Percentiles rank a stretch among this genome's conserved stretches.
Evolutionary conservation across 2,329 filamentous ascomycete genomes (phyloP).

Genomic region (Cordyceps cateniannulata): DNA sequence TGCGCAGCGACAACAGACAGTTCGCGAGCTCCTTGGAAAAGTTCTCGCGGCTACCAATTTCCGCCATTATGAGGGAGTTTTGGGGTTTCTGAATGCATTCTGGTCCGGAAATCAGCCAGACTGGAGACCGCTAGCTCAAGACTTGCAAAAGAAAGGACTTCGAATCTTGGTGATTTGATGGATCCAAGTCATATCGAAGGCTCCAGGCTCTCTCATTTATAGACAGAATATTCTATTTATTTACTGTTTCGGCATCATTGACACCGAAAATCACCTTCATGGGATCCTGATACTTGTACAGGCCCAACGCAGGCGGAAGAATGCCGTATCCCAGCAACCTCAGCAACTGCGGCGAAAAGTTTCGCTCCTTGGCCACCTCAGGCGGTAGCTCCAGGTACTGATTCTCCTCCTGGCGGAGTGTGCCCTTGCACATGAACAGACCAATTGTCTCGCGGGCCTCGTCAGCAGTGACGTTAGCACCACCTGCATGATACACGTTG

Average conservation of each 20-base stretch:
- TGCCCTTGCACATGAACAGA: slow-evolving; percentile 29
- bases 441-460: slow-evolving; percentile 26
- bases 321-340: slow-evolving; percentile 28
- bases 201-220: not conserved
- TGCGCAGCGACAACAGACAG: slow-evolving; percentile 15
- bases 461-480: slow-evolving; percentile 27
- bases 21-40: slow-evolving; percentile 15
- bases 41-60: slow-evolving; percentile 20
- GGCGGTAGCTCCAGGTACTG: slow-evolving; percentile 26
- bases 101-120: slow-evolving; percentile 20
- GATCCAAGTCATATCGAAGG: not conserved
- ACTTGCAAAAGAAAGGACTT: slow-evolving; percentile 18
- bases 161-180: slow-evolving; percentile 19
- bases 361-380: slow-evolving; percentile 22
- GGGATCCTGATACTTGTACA: slow-evolving; percentile 31
- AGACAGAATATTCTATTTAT: not conserved
- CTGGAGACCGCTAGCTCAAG: slow-evolving; percentile 22
- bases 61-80: slow-evolving; percentile 18
- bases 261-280: slow-evolving; percentile 31
- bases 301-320: slow-evolving; percentile 26
- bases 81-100: slow-evolving; percentile 20
- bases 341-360: slow-evolving; percentile 26
- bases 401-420: slow-evolving; percentile 28
- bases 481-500: slow-evolving; percentile 34
- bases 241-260: slow-evolving; percentile 29